Conservation (phyloP, 2,329 filamentous ascomycete species). For the Hyphodiscus sp. region DNA sequence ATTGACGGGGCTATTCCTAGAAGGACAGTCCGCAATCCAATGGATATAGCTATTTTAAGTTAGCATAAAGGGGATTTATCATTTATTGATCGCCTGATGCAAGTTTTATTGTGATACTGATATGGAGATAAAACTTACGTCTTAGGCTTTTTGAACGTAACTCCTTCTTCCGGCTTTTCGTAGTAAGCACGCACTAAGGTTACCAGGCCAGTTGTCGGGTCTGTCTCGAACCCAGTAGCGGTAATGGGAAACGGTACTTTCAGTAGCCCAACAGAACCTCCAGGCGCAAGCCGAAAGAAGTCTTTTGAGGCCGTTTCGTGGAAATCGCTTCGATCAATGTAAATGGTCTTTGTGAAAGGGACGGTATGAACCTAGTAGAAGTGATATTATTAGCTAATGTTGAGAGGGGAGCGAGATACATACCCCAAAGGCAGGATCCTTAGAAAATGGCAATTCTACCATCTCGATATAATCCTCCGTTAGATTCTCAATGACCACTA, state of each 20-base stretch:
- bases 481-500: slow-evolving; percentile 70
- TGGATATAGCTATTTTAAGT: slow-evolving; percentile 57
- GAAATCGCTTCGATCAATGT: slow-evolving; percentile 75
- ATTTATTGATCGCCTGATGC: too few species aligned
- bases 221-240: slow-evolving; percentile 61
- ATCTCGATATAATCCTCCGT: slow-evolving; percentile 53
- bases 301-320: slow-evolving; percentile 60
- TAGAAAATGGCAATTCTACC: slow-evolving; percentile 65
- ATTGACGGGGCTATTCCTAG: slow-evolving; percentile 46
- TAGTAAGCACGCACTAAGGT: slow-evolving; percentile 57
- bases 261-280: slow-evolving; percentile 63
- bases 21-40: slow-evolving; percentile 61
- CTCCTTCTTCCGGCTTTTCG: slow-evolving; percentile 60
- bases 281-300: slow-evolving; percentile 67
- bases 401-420: background rate
- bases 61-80: background rate
- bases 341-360: slow-evolving; percentile 65
- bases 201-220: slow-evolving; percentile 48
- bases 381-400: too few species aligned
- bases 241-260: slow-evolving; percentile 61
- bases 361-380: slow-evolving; percentile 38
- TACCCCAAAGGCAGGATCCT: slow-evolving; percentile 61
- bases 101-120: too few species aligned
- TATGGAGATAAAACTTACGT: slow-evolving; percentile 32
- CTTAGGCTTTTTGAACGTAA: slow-evolving; percentile 52